Base-by-base conservation (phyloP, 768 basidiomycete genomes). In the Trametopsis cervina region DNA sequence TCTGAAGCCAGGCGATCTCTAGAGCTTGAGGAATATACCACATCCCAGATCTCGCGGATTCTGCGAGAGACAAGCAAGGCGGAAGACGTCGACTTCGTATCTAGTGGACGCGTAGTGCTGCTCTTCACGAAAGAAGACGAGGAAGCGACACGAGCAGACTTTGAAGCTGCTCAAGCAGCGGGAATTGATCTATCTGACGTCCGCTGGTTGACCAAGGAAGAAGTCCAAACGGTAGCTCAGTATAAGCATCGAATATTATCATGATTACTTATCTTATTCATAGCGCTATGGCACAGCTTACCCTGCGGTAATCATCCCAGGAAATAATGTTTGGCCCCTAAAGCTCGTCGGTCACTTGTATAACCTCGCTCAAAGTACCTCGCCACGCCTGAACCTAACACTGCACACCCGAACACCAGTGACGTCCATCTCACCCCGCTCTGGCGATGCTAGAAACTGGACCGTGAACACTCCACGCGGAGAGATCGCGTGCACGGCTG, bases 371-470 rank as follows among this genome's bases (percentile, higher is more conserved):
- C 57, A 59, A 41, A 55, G 52, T 17, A 49, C 57, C 21, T 58
- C 66, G 0, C 23, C 60, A 3, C 56, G 57, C 5, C 62, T 77
- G 42, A 56, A 72, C 5, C 67, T 92, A 12, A 54, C 59, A 0
- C 65, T 93, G 13, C 83, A 88, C 62, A 91, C 90, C 0, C 76
- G 76, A 53, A 87, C 89, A 0, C 84, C 86, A 0, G 88, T 83
- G 22, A 78, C 69, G 1, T 43, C 57, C 37, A 69, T 83, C 29
- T 47, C 57, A 23, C 7, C 29, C 15, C 9, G 15, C 29, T 33
- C 29, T 15, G 15, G 7, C 7, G 29, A 15, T 15, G 7, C 29
- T 33, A 33, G 29, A 15, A 33, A 33, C 9, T 89, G 83, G 83
- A 58, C 58, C 0, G 61, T 87, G 10, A 52, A 61, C 2, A 93